Percentiles rank a stretch among this genome's conserved stretches.
Conservation (phyloP, 2,329 filamentous ascomycete species). For the Pseudogymnoascus sp. region DNA sequence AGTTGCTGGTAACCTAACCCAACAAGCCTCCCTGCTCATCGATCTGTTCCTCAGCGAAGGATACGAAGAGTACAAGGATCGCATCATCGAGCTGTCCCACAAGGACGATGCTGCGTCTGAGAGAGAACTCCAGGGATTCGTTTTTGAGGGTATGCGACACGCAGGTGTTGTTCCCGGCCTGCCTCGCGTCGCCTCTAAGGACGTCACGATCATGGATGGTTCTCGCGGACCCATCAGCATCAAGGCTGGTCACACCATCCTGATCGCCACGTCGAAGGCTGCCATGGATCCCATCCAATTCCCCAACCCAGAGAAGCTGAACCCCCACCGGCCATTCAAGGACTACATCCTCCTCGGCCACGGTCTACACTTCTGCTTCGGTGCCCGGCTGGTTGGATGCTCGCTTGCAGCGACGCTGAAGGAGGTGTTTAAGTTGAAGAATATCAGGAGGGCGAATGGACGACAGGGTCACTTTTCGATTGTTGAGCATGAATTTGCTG, state of each 20-base stretch:
- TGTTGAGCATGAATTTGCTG: slow-evolving; percentile 38
- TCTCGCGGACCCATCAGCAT: slow-evolving; percentile 38
- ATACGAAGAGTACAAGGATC: slow-evolving; percentile 42
- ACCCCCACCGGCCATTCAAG: slow-evolving; percentile 34
- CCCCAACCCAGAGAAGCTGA: slow-evolving; percentile 33
- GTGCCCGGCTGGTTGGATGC: slow-evolving; percentile 32
- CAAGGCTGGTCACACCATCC: slow-evolving; percentile 35
- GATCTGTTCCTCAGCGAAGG: slow-evolving; percentile 42
- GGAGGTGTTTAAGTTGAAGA: slow-evolving; percentile 38
- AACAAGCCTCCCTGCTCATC: slow-evolving; percentile 44
- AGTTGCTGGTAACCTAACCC: slow-evolving; percentile 42
- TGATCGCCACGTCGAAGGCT: slow-evolving; percentile 36
- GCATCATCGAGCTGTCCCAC: slow-evolving; percentile 42
- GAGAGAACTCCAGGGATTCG: slow-evolving; percentile 42
- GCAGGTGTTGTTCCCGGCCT: slow-evolving; percentile 43
- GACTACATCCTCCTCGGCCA: slow-evolving; percentile 34
- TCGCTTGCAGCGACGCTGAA: slow-evolving; percentile 35
- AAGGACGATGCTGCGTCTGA: slow-evolving; percentile 35
- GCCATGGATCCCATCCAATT: slow-evolving; percentile 34
- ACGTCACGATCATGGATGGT: slow-evolving; percentile 37
- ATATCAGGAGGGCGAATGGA: slow-evolving; percentile 32
- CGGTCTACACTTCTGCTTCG: slow-evolving; percentile 35
- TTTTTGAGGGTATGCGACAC: slow-evolving; percentile 47
- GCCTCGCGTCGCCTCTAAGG: slow-evolving; percentile 39
- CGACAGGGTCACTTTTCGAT: slow-evolving; percentile 33